Percentiles rank a stretch among this genome's conserved stretches.
Conservation (phyloP, 192 early-diverging fungal species). For the Entophlyctis luteolus region DNA sequence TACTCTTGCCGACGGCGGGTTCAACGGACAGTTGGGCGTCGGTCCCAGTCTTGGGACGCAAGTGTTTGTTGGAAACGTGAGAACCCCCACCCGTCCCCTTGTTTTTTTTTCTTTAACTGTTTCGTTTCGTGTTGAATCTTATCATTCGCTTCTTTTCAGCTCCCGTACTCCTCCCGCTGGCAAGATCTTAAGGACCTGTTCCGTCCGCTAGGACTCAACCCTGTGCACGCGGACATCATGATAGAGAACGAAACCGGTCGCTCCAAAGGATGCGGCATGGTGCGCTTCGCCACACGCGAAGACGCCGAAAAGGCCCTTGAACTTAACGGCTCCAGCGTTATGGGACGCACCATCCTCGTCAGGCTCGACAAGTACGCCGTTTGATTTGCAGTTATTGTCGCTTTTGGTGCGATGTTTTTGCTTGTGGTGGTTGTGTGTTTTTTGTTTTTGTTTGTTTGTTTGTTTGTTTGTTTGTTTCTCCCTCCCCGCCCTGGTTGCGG, state of each 20-base stretch:
- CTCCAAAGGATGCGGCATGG: slow-evolving; percentile 52
- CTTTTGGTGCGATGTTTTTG: not conserved
- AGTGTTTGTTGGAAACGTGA: slow-evolving; percentile 78
- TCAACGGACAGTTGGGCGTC: slow-evolving; percentile 17
- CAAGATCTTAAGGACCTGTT: slow-evolving; percentile 56
- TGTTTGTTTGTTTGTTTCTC: not conserved
- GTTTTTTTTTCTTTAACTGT: slow-evolving; percentile 4
- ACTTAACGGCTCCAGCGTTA: slow-evolving; percentile 40
- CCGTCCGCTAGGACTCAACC: slow-evolving; percentile 42
- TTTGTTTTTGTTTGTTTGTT: not conserved
- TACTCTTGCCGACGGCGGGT: not conserved
- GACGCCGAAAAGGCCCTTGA: slow-evolving; percentile 68
- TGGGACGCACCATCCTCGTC: slow-evolving; percentile 44
- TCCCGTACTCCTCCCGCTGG: slow-evolving; percentile 49
- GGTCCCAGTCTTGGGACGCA: slow-evolving; percentile 32
- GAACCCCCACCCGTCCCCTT: no score
- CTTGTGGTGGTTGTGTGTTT: not conserved
- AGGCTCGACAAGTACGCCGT: slow-evolving; percentile 48
- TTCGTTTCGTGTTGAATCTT: not conserved
- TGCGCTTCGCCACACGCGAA: slow-evolving; percentile 58
- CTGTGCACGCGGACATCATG: slow-evolving; percentile 48
- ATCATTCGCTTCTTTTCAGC: slow-evolving; percentile 23
- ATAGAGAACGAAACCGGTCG: slow-evolving; percentile 41
- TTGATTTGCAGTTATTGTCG: not conserved
- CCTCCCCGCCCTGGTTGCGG: no score